Conservation (phyloP, 192 early-diverging fungal species). For the Podila epigama region DNA sequence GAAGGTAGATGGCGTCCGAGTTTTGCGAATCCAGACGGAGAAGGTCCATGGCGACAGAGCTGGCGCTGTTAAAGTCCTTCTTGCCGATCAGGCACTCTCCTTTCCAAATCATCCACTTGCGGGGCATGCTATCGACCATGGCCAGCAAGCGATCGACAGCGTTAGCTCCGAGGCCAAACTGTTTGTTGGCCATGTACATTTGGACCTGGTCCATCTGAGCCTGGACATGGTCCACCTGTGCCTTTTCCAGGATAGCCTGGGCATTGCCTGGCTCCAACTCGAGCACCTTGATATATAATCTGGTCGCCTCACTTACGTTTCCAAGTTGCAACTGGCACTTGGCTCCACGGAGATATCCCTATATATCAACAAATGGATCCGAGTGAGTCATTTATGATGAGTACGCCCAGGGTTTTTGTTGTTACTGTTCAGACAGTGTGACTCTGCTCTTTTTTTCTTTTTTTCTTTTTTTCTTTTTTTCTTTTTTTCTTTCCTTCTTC, state of each 20-base stretch:
- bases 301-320: conserved; percentile 66
- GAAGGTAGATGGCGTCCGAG: conserved; percentile 71
- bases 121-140: conserved; percentile 49
- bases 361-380: not conserved
- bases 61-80: conserved; percentile 70
- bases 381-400: no score
- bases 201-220: conserved; percentile 56
- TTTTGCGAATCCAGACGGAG: conserved; percentile 69
- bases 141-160: conserved; percentile 54
- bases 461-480: not conserved
- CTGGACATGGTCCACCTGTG: conserved; percentile 51
- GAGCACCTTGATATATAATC: conserved; percentile 52
- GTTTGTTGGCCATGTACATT: conserved; percentile 54
- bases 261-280: conserved; percentile 49
- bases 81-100: conserved; percentile 70
- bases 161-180: conserved; percentile 55
- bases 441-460: no score
- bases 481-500: not conserved
- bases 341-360: conserved; percentile 64
- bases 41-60: conserved; percentile 63
- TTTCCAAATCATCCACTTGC: conserved; percentile 72
- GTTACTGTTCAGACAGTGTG: no score
- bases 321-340: conserved; percentile 80
- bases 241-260: conserved; percentile 49
- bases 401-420: no score